Percentiles rank a stretch among this genome's conserved stretches.
These are phyloP conservation scores for Elaeis oleifera DNA, from an alignment of 202 grass and related monocot genomes.

Conservation along the genomic window DNA sequence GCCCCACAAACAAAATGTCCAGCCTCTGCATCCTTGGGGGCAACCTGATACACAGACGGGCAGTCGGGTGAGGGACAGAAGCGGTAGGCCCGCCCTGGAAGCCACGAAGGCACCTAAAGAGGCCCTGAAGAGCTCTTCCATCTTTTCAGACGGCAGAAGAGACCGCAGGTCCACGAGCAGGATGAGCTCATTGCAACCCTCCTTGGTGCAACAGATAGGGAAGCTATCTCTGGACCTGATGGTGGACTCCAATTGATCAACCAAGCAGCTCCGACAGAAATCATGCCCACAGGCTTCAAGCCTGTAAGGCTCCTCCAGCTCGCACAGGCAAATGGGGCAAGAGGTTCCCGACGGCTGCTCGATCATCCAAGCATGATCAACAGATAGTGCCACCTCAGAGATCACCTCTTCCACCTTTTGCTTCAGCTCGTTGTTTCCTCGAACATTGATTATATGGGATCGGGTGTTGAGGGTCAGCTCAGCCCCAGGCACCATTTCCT, in stretches of 20 bases:
- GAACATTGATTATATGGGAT: conserved; percentile 48
- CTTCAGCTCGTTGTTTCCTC: conserved; percentile 62
- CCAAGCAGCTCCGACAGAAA: conserved; percentile 71
- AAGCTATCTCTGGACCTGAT: conserved; percentile 68
- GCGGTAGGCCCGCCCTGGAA: conserved; percentile 55
- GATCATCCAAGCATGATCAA: conserved; percentile 23
- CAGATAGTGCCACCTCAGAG: conserved; percentile 40
- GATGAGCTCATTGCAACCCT: conserved; percentile 55
- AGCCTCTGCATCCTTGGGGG: conserved; percentile 28
- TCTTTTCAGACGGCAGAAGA: conserved; percentile 42
- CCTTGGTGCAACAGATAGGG: conserved; percentile 64
- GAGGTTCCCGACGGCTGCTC: conserved; percentile 30
- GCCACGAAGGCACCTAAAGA: conserved; percentile 70
- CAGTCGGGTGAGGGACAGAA: conserved; percentile 84
- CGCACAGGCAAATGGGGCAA: conserved; percentile 88
- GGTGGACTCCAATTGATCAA: conserved; percentile 74
- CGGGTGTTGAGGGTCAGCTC: conserved; percentile 56
- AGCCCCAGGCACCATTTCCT: conserved; percentile 38
- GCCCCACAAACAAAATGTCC: conserved; percentile 66
- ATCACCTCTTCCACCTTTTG: conserved; percentile 59
- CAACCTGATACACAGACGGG: conserved; percentile 59
- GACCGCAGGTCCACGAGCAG: conserved; percentile 54
- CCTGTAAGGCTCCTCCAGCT: conserved; percentile 75
- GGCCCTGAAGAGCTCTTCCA: conserved; percentile 81
- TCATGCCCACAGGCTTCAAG: conserved; percentile 87